Base-by-base conservation (phyloP, 1,284 basidiomycete genomes). In the Austropuccinia psidii region DNA sequence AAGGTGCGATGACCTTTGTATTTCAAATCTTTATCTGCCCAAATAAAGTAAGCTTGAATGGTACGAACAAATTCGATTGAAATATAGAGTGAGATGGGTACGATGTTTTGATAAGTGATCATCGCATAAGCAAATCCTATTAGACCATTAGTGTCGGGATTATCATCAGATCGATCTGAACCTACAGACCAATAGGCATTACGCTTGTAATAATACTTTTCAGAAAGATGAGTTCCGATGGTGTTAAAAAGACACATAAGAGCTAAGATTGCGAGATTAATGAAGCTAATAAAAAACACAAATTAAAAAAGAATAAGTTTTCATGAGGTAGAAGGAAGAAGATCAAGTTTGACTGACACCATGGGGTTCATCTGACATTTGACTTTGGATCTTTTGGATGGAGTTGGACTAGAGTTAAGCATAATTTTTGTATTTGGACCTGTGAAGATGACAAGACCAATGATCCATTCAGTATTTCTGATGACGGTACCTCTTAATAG, bases 81-180 rank as follows among this genome's bases (percentile, higher is more conserved):
- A 76, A 99, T 95, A 84, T 98, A 98, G 35, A 99, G 84, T 54
- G 96, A 98, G 81, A 99, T 99, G 0, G 95, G 96, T 5, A 95
- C 88, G 75, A 95, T 89, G 82, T 93, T 92, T 81, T 94, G 91
- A 81, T 90, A 73, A 83, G 90, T 93, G 82, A 97, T 92, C 76
- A 96, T 85, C 0, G 92, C 91, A 81, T 91, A 93, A 2, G 87
- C 88, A 82, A 89, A 94, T 0, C 96, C 96, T 77, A 97, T 85
- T 8, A 97, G 82, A 24, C 94, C 96, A 81, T 98, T 98, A 79
- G 97, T 88, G 31, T 82, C 84, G 1, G 94, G 91, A 79, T 97
- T 97, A 81, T 98, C 90, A 77, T 86, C 86, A 4, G 83, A 78
- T 15, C 80, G 83, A 76, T 90, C 83, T 77, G 87, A 90, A 54